Evolutionary conservation across 495 filamentous ascomycete species (phyloP).

Genomic region (Neurospora sp.): DNA sequence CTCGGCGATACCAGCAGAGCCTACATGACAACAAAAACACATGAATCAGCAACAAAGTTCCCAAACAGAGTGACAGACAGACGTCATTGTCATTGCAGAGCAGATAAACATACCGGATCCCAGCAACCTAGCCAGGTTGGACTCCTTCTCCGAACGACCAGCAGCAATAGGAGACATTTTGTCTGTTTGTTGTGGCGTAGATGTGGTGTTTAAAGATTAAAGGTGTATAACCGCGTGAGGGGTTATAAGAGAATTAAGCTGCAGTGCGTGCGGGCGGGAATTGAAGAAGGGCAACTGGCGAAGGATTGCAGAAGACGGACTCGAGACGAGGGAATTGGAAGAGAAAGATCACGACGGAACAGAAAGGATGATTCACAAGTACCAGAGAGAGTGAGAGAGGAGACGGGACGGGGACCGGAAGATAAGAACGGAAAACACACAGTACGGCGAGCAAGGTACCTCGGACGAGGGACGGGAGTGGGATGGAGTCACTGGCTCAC

Average conservation of each 20-base stretch:
- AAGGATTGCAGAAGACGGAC: not conserved
- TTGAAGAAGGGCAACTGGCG: not conserved
- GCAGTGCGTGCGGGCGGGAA: not conserved
- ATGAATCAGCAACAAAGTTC: conserved; percentile 1
- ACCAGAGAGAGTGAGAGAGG: not conserved
- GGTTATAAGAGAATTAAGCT: not conserved
- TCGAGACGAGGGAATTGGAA: not conserved
- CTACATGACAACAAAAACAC: conserved; percentile 30
- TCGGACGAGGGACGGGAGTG: not conserved
- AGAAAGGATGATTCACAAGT: not conserved
- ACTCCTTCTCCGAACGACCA: conserved; percentile 70
- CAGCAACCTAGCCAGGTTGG: conserved; percentile 71
- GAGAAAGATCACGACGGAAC: not conserved
- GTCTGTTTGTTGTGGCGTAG: not conserved
- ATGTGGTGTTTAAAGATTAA: not conserved
- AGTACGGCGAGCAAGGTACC: not conserved
- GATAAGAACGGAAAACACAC: not conserved
- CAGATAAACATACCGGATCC: conserved; percentile 64
- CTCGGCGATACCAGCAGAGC: conserved; percentile 90
- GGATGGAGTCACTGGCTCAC: not conserved
- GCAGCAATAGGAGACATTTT: conserved; percentile 41
- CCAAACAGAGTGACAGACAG: not conserved
- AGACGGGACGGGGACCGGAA: conserved; percentile 1
- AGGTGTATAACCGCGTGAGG: not conserved
- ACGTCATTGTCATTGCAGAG: not conserved